Conservation (phyloP, 257 asterid genomes). For the Ilex asprella region DNA sequence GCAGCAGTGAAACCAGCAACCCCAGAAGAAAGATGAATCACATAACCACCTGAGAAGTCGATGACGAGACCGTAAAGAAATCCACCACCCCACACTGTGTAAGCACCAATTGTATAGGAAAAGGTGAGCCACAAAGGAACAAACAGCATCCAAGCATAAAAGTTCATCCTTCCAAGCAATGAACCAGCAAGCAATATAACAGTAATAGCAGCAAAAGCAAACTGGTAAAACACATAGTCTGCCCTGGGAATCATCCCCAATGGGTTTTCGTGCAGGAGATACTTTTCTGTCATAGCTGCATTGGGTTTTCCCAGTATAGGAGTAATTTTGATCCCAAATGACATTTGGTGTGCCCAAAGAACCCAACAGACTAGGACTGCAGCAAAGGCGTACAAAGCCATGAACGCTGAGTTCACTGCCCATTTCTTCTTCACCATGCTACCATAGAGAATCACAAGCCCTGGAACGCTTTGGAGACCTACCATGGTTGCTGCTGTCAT, state of each 20-base stretch:
- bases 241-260: not conserved
- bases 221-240: not conserved
- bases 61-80: not conserved
- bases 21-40: not conserved
- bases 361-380: slow-evolving; percentile 2
- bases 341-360: not conserved
- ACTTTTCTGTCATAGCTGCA: not conserved
- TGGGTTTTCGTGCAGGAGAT: not conserved
- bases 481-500: not conserved
- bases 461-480: slow-evolving; percentile 1
- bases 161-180: not conserved
- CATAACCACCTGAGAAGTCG: not conserved
- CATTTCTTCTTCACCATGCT: not conserved
- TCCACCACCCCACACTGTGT: not conserved
- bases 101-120: not conserved
- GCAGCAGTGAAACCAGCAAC: slow-evolving; percentile 2
- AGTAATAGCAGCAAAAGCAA: slow-evolving; percentile 1
- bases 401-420: not conserved
- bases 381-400: not conserved
- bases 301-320: not conserved
- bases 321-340: not conserved
- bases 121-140: slow-evolving; percentile 1
- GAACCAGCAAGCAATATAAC: slow-evolving; percentile 1
- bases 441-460: not conserved
- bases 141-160: not conserved